Evolutionary conservation across 768 basidiomycete species (phyloP).

Genomic region (Lentinus tigrinus): DNA sequence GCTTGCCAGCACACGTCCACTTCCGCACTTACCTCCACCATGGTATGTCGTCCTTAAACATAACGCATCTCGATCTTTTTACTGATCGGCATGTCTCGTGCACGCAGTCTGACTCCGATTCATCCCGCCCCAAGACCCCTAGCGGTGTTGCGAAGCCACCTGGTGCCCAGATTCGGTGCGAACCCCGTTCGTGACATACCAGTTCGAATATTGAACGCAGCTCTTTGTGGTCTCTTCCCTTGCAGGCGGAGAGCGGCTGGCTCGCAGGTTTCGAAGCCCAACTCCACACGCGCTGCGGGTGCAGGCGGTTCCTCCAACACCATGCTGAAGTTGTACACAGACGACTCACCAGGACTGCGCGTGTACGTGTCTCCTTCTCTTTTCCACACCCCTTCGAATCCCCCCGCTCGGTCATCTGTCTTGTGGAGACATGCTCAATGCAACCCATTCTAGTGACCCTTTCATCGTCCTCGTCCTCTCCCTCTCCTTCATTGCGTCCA

Average conservation of each 20-base stretch:
- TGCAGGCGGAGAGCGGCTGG: slow-evolving; percentile 74
- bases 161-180: slow-evolving; percentile 80
- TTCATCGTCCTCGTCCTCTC: slow-evolving; percentile 96
- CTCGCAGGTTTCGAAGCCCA: slow-evolving; percentile 67
- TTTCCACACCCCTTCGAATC: not conserved
- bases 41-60: slow-evolving; percentile 31
- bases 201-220: not conserved
- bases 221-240: not conserved
- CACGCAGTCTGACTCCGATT: slow-evolving; percentile 78
- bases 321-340: slow-evolving; percentile 98
- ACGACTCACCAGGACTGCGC: slow-evolving; percentile 94
- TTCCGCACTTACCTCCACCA: slow-evolving; percentile 22
- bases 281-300: slow-evolving; percentile 87
- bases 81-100: not conserved
- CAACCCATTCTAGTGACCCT: slow-evolving; percentile 65
- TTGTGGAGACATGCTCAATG: not conserved
- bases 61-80: not conserved
- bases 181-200: slow-evolving; percentile 8
- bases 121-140: slow-evolving; percentile 39
- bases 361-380: slow-evolving; percentile 63
- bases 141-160: slow-evolving; percentile 67
- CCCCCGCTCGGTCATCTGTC: not conserved
- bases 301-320: slow-evolving; percentile 97
- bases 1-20: slow-evolving; percentile 28
- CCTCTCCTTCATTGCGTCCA: slow-evolving; percentile 94